Base-by-base conservation (phyloP, 1,139 yeast species). In the Petasospora rhodanensis region DNA sequence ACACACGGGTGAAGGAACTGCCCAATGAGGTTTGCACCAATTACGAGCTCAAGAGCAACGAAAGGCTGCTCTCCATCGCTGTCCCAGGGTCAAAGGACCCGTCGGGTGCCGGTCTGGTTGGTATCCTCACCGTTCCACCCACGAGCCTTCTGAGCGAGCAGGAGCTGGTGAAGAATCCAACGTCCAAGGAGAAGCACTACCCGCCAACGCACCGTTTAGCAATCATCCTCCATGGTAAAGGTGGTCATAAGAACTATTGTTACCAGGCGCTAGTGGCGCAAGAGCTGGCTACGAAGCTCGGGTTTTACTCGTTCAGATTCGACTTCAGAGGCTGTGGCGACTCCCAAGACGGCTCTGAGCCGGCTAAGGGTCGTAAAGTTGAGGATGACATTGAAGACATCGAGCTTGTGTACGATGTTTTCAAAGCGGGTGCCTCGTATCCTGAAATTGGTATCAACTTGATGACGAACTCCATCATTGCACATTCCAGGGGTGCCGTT, bases 261-360 rank as follows among this genome's bases (percentile, higher is more conserved):
- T 87, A 82, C 58, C 89, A 81, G 46, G 71, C 72, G 26, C 47
- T 61, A 14, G 56, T 86, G 31, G 91, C 94, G 1, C 72, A 74
- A 26, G 58, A 59, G 22, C 55, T 89, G 34, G 79, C 91, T 0
- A 56, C 63, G 6, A 66, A 70, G 17, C 57, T 70, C 41, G 94
- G 94, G 0, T 62, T 76, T 32, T 74, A 68, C 54, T 70, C 79
- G 2, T 65, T 83, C 31, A 62, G 96, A 46, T 79, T 87, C 45
- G 96, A 89, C 56, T 89, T 89, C 49, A 65, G 96, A 38, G 85
- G 84, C 7, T 80, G 93, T 56, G 97, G 96, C 1, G 73, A 71
- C 38, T 83, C 94, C 4, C 79, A 73, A 20, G 79, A 73, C 18
- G 70, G 69, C 38, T 64, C 54, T 6, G 63, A 68, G 35, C 52